Conservation (phyloP, 306 rosid genomes). For the Acmispon strigosus region DNA sequence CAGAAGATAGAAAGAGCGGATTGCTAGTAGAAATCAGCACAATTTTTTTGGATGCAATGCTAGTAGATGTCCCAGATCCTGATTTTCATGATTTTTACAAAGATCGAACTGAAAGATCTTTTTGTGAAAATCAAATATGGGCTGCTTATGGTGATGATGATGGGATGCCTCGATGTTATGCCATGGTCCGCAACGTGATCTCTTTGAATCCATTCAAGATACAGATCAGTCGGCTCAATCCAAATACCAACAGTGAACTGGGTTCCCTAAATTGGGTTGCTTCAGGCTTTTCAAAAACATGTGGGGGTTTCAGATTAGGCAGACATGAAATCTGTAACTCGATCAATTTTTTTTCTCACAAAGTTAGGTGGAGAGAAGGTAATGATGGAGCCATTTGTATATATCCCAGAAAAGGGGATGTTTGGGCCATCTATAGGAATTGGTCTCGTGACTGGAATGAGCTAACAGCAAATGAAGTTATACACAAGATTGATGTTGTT, state of each 20-base stretch:
- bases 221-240: constrained; percentile 65
- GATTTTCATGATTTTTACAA: constrained; percentile 81
- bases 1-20: constrained; percentile 4
- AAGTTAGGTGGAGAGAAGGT: constrained; percentile 64
- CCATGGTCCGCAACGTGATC: constrained; percentile 47
- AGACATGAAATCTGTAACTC: constrained; percentile 43
- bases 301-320: constrained; percentile 69
- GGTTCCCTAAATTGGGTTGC: constrained; percentile 57
- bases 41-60: constrained; percentile 31
- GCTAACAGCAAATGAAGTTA: constrained; percentile 54
- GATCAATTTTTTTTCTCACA: constrained; percentile 70
- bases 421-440: constrained; percentile 87
- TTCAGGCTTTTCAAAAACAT: constrained; percentile 64
- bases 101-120: constrained; percentile 64
- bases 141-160: constrained; percentile 74
- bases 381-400: constrained; percentile 49
- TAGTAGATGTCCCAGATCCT: constrained; percentile 62
- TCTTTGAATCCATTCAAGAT: constrained; percentile 62
- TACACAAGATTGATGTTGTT: constrained; percentile 69
- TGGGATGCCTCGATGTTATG: constrained; percentile 94
- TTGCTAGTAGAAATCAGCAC: background rate
- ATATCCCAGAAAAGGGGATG: constrained; percentile 78
- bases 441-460: constrained; percentile 93
- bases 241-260: constrained; percentile 53
- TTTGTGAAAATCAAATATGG: constrained; percentile 72